Evolutionary conservation across 257 asterid genomes (phyloP).

Genomic region (Solanum megistacrolobum): DNA sequence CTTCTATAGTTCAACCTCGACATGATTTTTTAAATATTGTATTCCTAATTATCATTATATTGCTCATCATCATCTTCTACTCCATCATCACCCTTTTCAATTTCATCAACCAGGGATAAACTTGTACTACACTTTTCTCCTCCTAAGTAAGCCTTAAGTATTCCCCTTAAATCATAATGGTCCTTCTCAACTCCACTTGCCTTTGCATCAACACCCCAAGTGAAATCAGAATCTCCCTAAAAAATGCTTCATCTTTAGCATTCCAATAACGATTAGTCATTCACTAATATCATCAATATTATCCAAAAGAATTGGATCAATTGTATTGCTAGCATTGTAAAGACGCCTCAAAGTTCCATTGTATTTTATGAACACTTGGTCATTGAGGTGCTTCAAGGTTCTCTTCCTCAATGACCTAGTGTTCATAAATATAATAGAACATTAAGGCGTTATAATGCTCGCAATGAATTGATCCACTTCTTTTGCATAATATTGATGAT

Average conservation of each 20-base stretch:
- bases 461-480: not conserved
- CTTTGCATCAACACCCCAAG: not conserved
- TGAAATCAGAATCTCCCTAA: not conserved
- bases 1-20: not conserved
- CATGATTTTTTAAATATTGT: not conserved
- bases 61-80: not conserved
- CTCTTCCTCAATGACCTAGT: not conserved
- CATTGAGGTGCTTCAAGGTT: not conserved
- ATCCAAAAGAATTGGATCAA: not conserved
- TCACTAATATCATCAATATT: not conserved
- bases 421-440: not conserved
- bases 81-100: not conserved
- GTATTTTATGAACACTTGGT: not conserved
- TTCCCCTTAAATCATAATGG: not conserved
- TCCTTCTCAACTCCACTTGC: not conserved
- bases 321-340: not conserved
- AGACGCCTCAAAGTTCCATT: not conserved
- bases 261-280: not conserved
- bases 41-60: not conserved
- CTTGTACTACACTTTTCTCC: not conserved
- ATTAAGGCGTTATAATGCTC: not conserved
- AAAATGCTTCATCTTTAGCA: not conserved
- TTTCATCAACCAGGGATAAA: not conserved
- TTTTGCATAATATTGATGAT: not conserved
- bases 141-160: not conserved